A percentile compares a stretch with the other conserved stretches of the same genome.
These are phyloP conservation scores for Thermomucor indicae-seudaticae DNA, from an alignment of 371 early-diverging fungal species.

Conservation along the genomic window DNA sequence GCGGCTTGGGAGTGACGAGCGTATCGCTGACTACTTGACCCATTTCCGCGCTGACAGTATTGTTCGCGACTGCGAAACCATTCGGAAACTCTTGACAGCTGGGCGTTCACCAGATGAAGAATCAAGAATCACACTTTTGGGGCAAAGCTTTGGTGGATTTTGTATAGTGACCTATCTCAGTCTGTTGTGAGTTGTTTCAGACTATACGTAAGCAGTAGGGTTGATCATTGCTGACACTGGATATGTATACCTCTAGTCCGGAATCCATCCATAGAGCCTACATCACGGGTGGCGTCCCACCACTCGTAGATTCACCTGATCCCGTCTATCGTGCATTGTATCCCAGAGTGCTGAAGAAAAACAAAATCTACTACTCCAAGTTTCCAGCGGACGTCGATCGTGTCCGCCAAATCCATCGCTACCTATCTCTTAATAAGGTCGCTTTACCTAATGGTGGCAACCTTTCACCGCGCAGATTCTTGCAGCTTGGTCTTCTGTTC, in stretches of 20 bases:
- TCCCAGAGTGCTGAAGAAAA: constrained; percentile 56
- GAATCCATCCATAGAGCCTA: constrained; percentile 60
- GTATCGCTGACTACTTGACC: constrained; percentile 57
- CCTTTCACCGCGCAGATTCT: constrained; percentile 67
- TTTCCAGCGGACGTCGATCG: constrained; percentile 62
- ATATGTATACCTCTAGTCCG: constrained; percentile 35
- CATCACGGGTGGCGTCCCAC: constrained; percentile 76
- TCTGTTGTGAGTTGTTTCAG: constrained; percentile 58
- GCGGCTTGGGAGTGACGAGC: constrained; percentile 38
- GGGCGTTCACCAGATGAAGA: constrained; percentile 20
- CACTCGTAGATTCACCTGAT: constrained; percentile 58
- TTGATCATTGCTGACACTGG: background rate
- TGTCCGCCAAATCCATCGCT: constrained; percentile 54
- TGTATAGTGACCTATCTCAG: constrained; percentile 72
- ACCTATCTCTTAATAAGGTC: constrained; percentile 45
- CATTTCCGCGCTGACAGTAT: constrained; percentile 74
- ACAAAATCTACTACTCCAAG: constrained; percentile 60
- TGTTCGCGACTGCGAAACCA: constrained; percentile 66
- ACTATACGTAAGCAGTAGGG: too few relatives aligned
- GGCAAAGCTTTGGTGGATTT: constrained; percentile 77
- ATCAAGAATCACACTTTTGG: constrained; percentile 44
- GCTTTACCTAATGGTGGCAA: constrained; percentile 62
- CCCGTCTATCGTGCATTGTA: constrained; percentile 61
- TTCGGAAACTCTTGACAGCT: constrained; percentile 52
- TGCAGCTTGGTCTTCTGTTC: constrained; percentile 67